Evolutionary conservation across 2,329 filamentous ascomycete species (phyloP), one percentile per base, ranked within the genome.

Genomic region (Orbilia brochopaga): DNA sequence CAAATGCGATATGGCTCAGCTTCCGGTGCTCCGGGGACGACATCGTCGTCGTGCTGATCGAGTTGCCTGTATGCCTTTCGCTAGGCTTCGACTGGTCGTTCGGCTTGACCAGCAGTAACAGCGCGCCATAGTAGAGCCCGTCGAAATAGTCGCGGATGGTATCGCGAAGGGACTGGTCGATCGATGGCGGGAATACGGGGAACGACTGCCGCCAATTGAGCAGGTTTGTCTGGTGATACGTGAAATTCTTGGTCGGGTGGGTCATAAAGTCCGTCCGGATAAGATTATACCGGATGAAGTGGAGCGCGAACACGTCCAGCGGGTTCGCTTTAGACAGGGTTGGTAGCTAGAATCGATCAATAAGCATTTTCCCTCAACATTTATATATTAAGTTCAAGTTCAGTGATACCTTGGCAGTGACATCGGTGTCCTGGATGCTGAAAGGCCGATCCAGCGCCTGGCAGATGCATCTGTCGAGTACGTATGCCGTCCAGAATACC

Each of bases 241-340:
- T 73, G 40, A 73, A 73, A 32, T 73, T 63, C 19, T 61, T 62
- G 1, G 52, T 63, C 6, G 69, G 62, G 30, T 67, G 58, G 17
- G 62, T 73, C 69, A 73, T 73, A 35, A 73, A 67, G 23, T 73
- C 69, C 6, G 69, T 73, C 7, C 69, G 57, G 17, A 73, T 66
- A 19, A 73, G 69, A n/a, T 73, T 73, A 48, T 66, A 73, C 24
- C 69, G 69, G 19, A 73, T 73, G 40, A 73, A 73, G 30, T 73
- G 69, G 3, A 73, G 53, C 5, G 69, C 69, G 21, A 73, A 67
- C 35, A 72, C 62, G 35, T 73, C 69, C 1, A 73, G 57, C 8
- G 69, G 57, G 35, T 73, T 66, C 40, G 66, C 63, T 44, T 67
- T 67, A 2, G 69, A 67, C 0, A 67, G 32, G 1, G 69, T 66